These are phyloP conservation scores for Patellaria atrata DNA, from an alignment of 495 filamentous ascomycete species.

Conservation along the genomic window DNA sequence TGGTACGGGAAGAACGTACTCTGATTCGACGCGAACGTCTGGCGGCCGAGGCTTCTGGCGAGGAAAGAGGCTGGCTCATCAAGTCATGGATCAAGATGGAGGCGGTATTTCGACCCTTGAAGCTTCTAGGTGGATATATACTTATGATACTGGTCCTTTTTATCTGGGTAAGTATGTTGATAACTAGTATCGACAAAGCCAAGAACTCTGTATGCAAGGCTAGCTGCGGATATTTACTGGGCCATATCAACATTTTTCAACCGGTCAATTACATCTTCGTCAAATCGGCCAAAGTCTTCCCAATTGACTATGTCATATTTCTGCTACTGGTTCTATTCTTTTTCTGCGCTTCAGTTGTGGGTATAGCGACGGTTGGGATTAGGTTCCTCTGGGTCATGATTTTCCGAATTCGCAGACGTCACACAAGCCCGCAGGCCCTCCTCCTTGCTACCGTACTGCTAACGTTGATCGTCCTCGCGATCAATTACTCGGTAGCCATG, in stretches of 20 bases:
- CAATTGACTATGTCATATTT: constrained; percentile 83
- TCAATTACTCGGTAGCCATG: constrained; percentile 87
- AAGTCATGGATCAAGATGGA: constrained; percentile 61
- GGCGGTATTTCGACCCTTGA: constrained; percentile 67
- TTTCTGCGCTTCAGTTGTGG: constrained; percentile 73
- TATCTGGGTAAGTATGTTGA: constrained; percentile 81
- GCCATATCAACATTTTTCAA: constrained; percentile 82
- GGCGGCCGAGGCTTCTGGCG: constrained; percentile 63
- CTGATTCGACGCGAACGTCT: constrained; percentile 79
- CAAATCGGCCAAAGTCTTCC: constrained; percentile 67
- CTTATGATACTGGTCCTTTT: constrained; percentile 55
- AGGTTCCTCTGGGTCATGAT: constrained; percentile 88
- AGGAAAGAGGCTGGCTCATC: constrained; percentile 53
- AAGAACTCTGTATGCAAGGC: constrained; percentile 86
- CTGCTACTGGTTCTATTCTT: constrained; percentile 68
- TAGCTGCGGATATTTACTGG: constrained; percentile 87
- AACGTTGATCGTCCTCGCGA: constrained; percentile 70
- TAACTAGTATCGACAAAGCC: constrained; percentile 91
- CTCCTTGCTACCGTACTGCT: constrained; percentile 82
- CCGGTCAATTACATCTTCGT: constrained; percentile 87
- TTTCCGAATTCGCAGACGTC: constrained; percentile 77
- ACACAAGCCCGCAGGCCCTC: constrained; percentile 85
- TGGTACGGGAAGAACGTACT: constrained; percentile 81
- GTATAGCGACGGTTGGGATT: constrained; percentile 75
- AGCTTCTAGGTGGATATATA: constrained; percentile 70